Evolutionary conservation across 345 rosid genomes (phyloP), one percentile per base, ranked within the genome.

Genomic region (Luvunga scandens): DNA sequence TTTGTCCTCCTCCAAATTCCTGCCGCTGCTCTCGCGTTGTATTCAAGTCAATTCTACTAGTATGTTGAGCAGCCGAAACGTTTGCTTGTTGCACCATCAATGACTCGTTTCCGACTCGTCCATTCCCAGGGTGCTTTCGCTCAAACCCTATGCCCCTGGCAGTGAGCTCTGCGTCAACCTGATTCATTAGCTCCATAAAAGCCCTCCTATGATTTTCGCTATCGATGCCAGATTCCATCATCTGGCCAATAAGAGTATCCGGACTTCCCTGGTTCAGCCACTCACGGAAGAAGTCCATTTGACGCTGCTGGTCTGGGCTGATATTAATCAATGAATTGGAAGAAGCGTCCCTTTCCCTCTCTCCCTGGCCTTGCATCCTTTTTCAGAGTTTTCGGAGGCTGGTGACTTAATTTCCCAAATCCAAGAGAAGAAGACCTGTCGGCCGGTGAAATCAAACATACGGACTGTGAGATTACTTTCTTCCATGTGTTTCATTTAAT

Each of bases 311-410:
- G 48, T 55, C 31, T 66, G 25, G 42, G 38, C 38, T 30, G 2
- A 30, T 56, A 50, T 48, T 30, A 1, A 25, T 56, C 13, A 31
- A 24, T 5, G 78, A 57, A 48, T 69, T 67, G 55, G 77, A 69
- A 76, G 21, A 31, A 38, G 73, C 45, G 72, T 1, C 73, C 65
- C 66, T 69, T 75, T 16, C 75, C 79, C 70, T 71, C 33, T 83
- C 69, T 72, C 53, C 4, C 27, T 69, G 19, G 18, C 28, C 56
- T 38, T 24, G 7, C 67, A 9, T 61, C 25, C 56, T 31, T 7
- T 48, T 38, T 24, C 13, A 14, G 18, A 50, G 25, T 7, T 48
- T 55, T 31, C 21, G 5, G n/a, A 50, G 25, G 70, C 14, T 28
- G 45, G 33, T 19, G 9, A 77, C 21, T 53, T 5, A 45, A 25